Evolutionary conservation across 345 rosid genomes (phyloP), one percentile per base, ranked within the genome.

Genomic region (Angophora floribunda): DNA sequence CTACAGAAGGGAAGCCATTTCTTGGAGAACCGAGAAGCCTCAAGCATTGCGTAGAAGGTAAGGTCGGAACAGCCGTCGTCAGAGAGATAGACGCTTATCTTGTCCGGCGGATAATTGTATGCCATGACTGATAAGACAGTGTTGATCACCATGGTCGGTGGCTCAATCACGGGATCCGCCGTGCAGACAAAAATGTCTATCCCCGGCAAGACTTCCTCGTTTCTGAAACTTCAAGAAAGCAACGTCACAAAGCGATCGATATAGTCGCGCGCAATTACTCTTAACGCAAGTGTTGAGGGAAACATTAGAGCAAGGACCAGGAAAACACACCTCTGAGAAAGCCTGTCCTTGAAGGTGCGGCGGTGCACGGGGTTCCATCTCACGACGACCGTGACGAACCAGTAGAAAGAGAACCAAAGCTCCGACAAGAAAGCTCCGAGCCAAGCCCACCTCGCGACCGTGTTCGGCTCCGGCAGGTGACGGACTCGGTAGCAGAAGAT

Each of bases 171-270:
- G 2, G 96, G 97, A 84, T 95, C 95, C 16, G 97, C 97, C 28
- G 97, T 96, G 95, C 97, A 94, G 14, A 95, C 94, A 52, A 97
- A 96, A 10, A 96, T 85, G 90, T 97, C 99, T 9, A 97, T 90
- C 55, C 84, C 91, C 1, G 98, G 98, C 9, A 94, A 89, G 24
- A 91, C 89, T 24, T 90, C 87, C 85, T 88, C 91, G 24, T 51
- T 86, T 61, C 93, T 93, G 87, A 21, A 28, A 75, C 17, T 57
- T 26, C 53, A 87, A 59, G 51, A 52, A 65, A 44, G 7, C 57
- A 36, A 17, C 11, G 4, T 79, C 28, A 36, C 84, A 8, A 80
- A 36, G n/a, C 45, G 24, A 32, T 51, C 15, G 41, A 19, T 28
- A 70, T 5, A 52, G 82, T 59, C 6, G 30, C n/a, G 65, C 10